Evolutionary conservation across 805 yeast species (phyloP).

Genomic region (Sungouiozyma intestinalis): DNA sequence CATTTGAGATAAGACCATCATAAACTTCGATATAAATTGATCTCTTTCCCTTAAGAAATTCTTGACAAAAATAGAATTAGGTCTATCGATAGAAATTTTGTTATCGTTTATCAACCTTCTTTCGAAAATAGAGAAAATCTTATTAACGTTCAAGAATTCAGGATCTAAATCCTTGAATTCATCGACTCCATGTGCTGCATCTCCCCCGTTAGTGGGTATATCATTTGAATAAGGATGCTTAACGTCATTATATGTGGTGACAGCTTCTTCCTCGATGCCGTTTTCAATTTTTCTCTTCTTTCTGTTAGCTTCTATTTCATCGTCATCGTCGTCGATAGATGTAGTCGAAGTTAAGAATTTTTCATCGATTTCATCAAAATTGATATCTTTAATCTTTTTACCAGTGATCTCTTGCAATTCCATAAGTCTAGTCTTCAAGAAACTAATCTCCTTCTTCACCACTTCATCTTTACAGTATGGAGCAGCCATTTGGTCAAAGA

Average conservation of each 20-base stretch:
- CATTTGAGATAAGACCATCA: conserved; percentile 9
- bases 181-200: conserved; percentile 6
- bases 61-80: conserved; percentile 17
- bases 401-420: conserved; percentile 26
- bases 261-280: conserved; percentile 1
- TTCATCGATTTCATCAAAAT: conserved; percentile 6
- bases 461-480: conserved; percentile 20
- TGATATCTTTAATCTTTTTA: conserved; percentile 10
- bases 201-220: not conserved
- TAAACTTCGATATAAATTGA: conserved; percentile 15
- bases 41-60: conserved; percentile 18
- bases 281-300: conserved; percentile 2
- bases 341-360: not conserved
- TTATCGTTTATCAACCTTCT: conserved; percentile 3
- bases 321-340: conserved; percentile 4
- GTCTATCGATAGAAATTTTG: conserved; percentile 11
- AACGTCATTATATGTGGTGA: not conserved
- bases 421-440: conserved; percentile 18
- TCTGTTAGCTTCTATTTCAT: conserved; percentile 2
- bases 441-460: conserved; percentile 19
- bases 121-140: conserved; percentile 15
- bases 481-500: conserved; percentile 17
- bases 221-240: not conserved
- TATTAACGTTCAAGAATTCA: conserved; percentile 15
- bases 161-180: conserved; percentile 24